Percentiles rank a stretch among this genome's conserved stretches.
These are phyloP conservation scores for Colletotrichum karsti DNA, from an alignment of 2,329 filamentous ascomycete genomes.

Conservation along the genomic window DNA sequence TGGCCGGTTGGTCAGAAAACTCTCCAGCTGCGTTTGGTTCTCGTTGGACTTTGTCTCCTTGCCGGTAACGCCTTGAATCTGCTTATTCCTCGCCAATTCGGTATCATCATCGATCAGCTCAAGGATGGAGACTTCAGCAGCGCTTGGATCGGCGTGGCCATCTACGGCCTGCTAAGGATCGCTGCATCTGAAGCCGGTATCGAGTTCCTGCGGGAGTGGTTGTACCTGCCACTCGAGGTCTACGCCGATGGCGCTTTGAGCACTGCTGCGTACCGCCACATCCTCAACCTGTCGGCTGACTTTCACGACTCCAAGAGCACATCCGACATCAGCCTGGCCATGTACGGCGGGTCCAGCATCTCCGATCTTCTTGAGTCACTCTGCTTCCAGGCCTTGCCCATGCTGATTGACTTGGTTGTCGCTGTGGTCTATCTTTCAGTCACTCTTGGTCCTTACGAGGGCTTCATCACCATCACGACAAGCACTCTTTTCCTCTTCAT, in stretches of 20 bases:
- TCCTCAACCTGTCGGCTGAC: conserved; percentile 68
- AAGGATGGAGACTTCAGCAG: conserved; percentile 35
- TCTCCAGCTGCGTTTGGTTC: conserved; percentile 73
- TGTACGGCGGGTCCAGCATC: conserved; percentile 61
- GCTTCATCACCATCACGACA: conserved; percentile 68
- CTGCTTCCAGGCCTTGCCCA: conserved; percentile 65
- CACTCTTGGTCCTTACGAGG: conserved; percentile 68
- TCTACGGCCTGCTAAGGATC: conserved; percentile 61
- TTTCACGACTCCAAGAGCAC: conserved; percentile 70
- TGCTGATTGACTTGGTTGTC: conserved; percentile 67
- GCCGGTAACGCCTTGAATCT: conserved; percentile 77
- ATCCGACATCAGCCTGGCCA: conserved; percentile 66
- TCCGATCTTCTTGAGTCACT: conserved; percentile 66
- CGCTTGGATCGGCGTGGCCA: conserved; percentile 60
- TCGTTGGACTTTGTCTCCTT: conserved; percentile 75
- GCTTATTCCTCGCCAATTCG: conserved; percentile 82
- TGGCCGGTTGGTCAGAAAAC: conserved; percentile 75
- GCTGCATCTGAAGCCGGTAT: conserved; percentile 64
- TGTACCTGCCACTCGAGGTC: conserved; percentile 67
- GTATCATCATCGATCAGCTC: conserved; percentile 78
- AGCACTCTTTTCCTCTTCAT: conserved; percentile 64
- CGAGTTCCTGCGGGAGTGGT: conserved; percentile 60
- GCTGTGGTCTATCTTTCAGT: conserved; percentile 68
- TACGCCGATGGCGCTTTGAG: conserved; percentile 63
- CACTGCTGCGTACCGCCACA: conserved; percentile 65